A percentile compares a stretch with the other conserved stretches of the same genome.
Evolutionary conservation across 2,329 filamentous ascomycete species (phyloP).

Genomic region (Neopestalotiopsis clavispora): DNA sequence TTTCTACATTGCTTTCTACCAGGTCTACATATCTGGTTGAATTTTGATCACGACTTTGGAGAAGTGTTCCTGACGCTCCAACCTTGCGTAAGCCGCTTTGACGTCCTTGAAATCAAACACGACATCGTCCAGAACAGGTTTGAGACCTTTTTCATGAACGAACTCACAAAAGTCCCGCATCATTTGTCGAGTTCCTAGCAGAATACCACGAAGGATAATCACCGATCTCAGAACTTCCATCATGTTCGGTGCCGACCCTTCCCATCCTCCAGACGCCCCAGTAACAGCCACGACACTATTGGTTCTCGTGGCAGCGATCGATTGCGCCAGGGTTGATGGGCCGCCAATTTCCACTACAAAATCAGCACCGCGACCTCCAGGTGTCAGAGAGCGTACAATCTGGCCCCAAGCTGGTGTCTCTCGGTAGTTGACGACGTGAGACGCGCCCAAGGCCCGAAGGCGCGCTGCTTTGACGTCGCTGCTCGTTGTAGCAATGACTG

Average conservation of each 20-base stretch:
- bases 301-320: conserved; percentile 51
- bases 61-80: conserved; percentile 41
- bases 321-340: conserved; percentile 60
- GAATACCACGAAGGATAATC: conserved; percentile 18
- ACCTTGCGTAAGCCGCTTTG: conserved; percentile 35
- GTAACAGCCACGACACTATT: conserved; percentile 39
- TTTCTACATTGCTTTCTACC: too few relatives aligned
- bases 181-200: conserved; percentile 25
- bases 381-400: conserved; percentile 54
- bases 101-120: conserved; percentile 24
- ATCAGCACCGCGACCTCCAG: conserved; percentile 58
- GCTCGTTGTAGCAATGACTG: conserved; percentile 64
- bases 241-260: neutral
- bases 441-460: conserved; percentile 61
- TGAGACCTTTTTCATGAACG: conserved; percentile 23
- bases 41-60: conserved; percentile 38
- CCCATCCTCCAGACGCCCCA: conserved; percentile 31
- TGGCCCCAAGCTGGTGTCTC: conserved; percentile 62
- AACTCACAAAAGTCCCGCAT: conserved; percentile 22
- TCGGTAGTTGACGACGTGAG: conserved; percentile 66
- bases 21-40: neutral
- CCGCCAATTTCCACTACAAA: conserved; percentile 72
- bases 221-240: neutral
- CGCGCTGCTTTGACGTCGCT: conserved; percentile 57
- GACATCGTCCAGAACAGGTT: conserved; percentile 23